Base-by-base conservation (phyloP, 1,139 yeast species). In the Pneumocystis canis region DNA sequence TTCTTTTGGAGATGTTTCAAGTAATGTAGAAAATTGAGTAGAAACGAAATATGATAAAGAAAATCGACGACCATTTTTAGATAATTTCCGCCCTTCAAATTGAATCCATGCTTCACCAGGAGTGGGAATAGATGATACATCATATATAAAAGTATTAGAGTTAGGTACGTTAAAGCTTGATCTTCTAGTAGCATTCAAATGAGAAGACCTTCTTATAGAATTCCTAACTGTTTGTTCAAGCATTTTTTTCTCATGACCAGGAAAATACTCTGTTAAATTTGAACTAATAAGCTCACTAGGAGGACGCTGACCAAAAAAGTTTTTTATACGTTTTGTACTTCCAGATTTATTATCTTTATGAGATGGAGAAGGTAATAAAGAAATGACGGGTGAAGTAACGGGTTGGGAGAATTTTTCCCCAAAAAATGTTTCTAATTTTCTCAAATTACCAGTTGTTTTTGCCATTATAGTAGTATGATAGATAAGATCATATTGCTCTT, bases 251-350 rank as follows among this genome's bases (percentile, higher is more conserved):
- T 83, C 84, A 0, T 95, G 85, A 61, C 85, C 86, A 0, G 98
- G 98, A 77, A 92, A 92, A 73, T 87, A 92, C 68, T 90, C 96
- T 0, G 89, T 86, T 69, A 92, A 77, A 71, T 92, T 89, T 14
- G 92, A 84, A 0, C 96, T 88, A 67, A 92, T 92, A 70, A 89
- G 80, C 71, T 89, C 96, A 67, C 94, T 85, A 1, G 97, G 92
- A 14, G 98, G 98, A 70, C 97, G 79, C 71, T 89, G 96, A 18
- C 95, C 95, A 71, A 86, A 85, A 67, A 88, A 77, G 71, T 69
- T 76, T 71, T 63, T 72, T 64, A 74, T 75, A 70, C 71, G 70
- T 40, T 66, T 67, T 25, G 63, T 60, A 32, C 61, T 53, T 30
- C 59, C 54, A 54, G 30, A 40, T 53, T 54, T 41, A 2, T 60